phyloP scores from a whole-genome alignment of 1,284 basidiomycete species.

The Microbotryum silenes-acaulis region DNA sequence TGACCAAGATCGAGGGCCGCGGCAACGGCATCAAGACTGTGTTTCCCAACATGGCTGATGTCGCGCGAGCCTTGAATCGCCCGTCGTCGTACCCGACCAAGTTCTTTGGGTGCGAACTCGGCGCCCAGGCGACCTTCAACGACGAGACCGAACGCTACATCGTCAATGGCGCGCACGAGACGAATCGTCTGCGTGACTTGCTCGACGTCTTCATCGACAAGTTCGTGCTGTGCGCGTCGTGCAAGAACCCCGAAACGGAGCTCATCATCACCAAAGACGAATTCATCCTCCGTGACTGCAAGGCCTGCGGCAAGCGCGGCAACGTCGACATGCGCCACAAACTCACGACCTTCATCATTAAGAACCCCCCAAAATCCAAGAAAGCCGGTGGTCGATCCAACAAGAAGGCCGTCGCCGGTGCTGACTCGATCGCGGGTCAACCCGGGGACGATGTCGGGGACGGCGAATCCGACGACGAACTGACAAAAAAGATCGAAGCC shows the following conservation, averaged over 20 bases:
- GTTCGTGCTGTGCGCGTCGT: slow-evolving; percentile 92
- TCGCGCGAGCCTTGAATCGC: slow-evolving; percentile 88
- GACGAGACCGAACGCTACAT: slow-evolving; percentile 97
- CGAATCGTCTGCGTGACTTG: slow-evolving; percentile 84
- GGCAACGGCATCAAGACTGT: slow-evolving; percentile 99
- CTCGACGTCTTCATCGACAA: slow-evolving; percentile 92
- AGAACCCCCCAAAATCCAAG: slow-evolving; percentile 76
- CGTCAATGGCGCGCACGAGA: slow-evolving; percentile 94
- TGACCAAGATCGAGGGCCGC: slow-evolving; percentile 96
- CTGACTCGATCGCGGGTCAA: slow-evolving; percentile 31
- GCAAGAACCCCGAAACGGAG: slow-evolving; percentile 99
- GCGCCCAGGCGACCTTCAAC: slow-evolving; percentile 93
- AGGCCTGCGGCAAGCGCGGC: slow-evolving; percentile 91
- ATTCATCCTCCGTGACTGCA: slow-evolving; percentile 91
- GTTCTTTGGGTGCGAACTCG: slow-evolving; percentile 98
- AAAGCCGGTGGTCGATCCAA: slow-evolving; percentile 54
- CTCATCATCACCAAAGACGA: slow-evolving; percentile 83
- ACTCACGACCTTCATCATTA: slow-evolving; percentile 90
- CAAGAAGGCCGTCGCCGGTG: slow-evolving; percentile 46
- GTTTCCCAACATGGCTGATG: slow-evolving; percentile 96
- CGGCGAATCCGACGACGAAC: slow-evolving; percentile 44
- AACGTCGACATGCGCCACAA: slow-evolving; percentile 95
- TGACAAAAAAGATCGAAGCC: slow-evolving; percentile 50
- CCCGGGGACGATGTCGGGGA: slow-evolving; percentile 28
- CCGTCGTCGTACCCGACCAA: slow-evolving; percentile 95